These are phyloP conservation scores for Fusarium paranaense DNA, from an alignment of 2,329 filamentous ascomycete genomes.

Conservation along the genomic window DNA sequence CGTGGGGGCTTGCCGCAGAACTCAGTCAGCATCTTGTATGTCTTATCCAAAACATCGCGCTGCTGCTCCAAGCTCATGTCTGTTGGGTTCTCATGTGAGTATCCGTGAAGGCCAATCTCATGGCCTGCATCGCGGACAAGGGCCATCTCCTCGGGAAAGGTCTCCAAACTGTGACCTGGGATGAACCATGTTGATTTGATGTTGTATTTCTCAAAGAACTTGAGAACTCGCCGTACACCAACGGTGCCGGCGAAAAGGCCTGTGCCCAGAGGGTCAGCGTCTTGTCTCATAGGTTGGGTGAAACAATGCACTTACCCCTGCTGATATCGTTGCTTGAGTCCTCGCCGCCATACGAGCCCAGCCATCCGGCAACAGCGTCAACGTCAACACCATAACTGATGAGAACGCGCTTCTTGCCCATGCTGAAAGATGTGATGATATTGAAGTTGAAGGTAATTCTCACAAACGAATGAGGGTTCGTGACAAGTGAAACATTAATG, in stretches of 20 bases:
- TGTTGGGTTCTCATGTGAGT: constrained; percentile 78
- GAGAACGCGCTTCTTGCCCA: constrained; percentile 53
- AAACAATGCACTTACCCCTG: background rate
- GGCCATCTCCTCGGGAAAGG: constrained; percentile 60
- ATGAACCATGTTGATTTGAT: constrained; percentile 73
- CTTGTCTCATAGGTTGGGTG: background rate
- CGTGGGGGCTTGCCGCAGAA: constrained; percentile 77
- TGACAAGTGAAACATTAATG: background rate
- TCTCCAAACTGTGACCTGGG: constrained; percentile 61
- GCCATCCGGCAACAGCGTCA: constrained; percentile 81
- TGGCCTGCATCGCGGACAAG: constrained; percentile 60
- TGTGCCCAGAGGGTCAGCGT: background rate
- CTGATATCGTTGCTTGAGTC: constrained; percentile 67
- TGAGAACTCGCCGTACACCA: constrained; percentile 73
- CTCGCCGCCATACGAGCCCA: constrained; percentile 80
- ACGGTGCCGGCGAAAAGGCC: constrained; percentile 74
- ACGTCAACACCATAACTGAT: constrained; percentile 77
- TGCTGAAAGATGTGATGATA: constrained; percentile 16
- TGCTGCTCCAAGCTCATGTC: constrained; percentile 82
- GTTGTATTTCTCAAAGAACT: constrained; percentile 77
- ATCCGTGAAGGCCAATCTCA: constrained; percentile 73
- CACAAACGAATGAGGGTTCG: background rate
- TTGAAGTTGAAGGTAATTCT: background rate
- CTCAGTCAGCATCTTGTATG: constrained; percentile 76
- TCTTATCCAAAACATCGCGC: constrained; percentile 79